These are phyloP conservation scores for Hypholoma fasciculare DNA, from an alignment of 768 basidiomycete species.

Conservation along the genomic window DNA sequence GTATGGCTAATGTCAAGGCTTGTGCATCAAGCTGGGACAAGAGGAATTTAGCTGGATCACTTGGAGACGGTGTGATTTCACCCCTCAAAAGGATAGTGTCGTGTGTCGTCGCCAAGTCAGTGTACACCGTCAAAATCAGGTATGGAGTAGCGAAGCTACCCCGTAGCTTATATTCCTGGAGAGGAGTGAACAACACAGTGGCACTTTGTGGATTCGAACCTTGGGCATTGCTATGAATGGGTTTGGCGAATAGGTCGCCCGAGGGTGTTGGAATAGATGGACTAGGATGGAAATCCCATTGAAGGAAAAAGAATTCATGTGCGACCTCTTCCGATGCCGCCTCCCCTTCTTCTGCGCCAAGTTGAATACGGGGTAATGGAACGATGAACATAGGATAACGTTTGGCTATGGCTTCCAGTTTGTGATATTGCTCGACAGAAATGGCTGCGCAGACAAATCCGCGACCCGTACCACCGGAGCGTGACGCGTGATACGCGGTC, in stretches of 20 bases:
- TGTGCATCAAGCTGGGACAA: constrained; percentile 85
- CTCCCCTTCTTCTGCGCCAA: constrained; percentile 22
- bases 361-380: constrained; percentile 63
- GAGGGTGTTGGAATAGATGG: constrained; percentile 58
- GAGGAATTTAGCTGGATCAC: constrained; percentile 49
- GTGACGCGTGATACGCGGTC: constrained; percentile 85
- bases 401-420: constrained; percentile 63
- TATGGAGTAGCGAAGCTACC: constrained; percentile 88
- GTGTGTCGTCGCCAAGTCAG: constrained; percentile 81
- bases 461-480: constrained; percentile 77
- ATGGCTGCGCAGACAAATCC: constrained; percentile 86
- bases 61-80: constrained; percentile 77
- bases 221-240: constrained; percentile 22
- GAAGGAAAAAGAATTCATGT: constrained; percentile 82
- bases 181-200: constrained; percentile 88
- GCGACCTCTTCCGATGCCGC: constrained; percentile 40
- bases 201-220: constrained; percentile 53
- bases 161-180: constrained; percentile 90
- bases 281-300: constrained; percentile 85
- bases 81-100: constrained; percentile 85
- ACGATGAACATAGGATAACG: constrained; percentile 80
- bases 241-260: constrained; percentile 46
- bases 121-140: constrained; percentile 88
- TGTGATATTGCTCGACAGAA: constrained; percentile 68
- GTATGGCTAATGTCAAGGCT: constrained; percentile 73